These are phyloP conservation scores for Elaeagnus macrophylla DNA, from an alignment of 306 rosid genomes.

Conservation along the genomic window DNA sequence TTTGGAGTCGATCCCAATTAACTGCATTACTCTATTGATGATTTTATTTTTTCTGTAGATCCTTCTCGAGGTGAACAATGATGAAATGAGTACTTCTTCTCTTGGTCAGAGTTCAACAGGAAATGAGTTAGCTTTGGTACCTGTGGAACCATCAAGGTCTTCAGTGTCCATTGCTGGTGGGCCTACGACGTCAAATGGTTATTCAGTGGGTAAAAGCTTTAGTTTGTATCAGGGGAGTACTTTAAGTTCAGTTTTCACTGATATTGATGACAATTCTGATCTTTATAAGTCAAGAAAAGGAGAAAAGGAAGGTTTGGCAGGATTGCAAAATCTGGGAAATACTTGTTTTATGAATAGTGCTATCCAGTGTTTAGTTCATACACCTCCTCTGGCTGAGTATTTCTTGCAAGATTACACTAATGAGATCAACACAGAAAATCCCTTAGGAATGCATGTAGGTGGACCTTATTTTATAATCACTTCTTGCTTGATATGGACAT, in stretches of 20 bases:
- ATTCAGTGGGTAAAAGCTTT: slow-evolving; percentile 50
- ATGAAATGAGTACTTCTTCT: slow-evolving; percentile 28
- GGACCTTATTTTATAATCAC: slow-evolving; percentile 14
- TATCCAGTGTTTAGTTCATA: slow-evolving; percentile 88
- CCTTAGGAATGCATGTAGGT: slow-evolving; percentile 93
- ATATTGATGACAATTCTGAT: slow-evolving; percentile 51
- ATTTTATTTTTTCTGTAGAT: slow-evolving; percentile 49
- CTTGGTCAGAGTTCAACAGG: slow-evolving; percentile 59
- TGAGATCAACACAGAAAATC: slow-evolving; percentile 88
- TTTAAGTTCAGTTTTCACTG: slow-evolving; percentile 46
- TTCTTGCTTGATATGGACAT: slow-evolving; percentile 6
- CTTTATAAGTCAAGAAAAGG: slow-evolving; percentile 36
- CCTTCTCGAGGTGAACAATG: slow-evolving; percentile 56
- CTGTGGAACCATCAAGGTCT: slow-evolving; percentile 83
- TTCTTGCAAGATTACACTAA: slow-evolving; percentile 85
- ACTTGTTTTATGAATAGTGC: slow-evolving; percentile 99
- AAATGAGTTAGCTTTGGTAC: slow-evolving; percentile 83
- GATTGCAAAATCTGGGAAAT: slow-evolving; percentile 95
- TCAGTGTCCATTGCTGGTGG: slow-evolving; percentile 88
- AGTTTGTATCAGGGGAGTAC: slow-evolving; percentile 50
- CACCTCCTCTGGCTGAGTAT: slow-evolving; percentile 76
- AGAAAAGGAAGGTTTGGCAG: slow-evolving; percentile 84
- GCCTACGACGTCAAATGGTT: slow-evolving; percentile 78
- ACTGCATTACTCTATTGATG: slow-evolving; percentile 19
- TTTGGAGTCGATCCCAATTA: slow-evolving; percentile 15